A percentile compares a stretch with the other conserved stretches of the same genome.
Conservation (phyloP, 768 basidiomycete species). For the Termitomyces sp. region DNA sequence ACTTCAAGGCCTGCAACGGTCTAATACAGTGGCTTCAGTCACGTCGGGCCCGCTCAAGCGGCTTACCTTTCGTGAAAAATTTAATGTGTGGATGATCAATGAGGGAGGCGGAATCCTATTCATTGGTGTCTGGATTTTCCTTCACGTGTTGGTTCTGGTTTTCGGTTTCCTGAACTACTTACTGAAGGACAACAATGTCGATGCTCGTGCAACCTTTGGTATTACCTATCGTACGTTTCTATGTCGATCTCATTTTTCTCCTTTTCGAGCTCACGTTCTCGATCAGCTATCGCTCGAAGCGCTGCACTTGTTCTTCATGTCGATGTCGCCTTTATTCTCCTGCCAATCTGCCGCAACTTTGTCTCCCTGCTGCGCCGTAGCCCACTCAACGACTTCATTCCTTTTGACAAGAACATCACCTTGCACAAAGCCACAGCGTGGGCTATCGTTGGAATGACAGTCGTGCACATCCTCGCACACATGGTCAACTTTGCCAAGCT, state of each 20-base stretch:
- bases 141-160: constrained; percentile 74
- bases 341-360: constrained; percentile 95
- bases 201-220: constrained; percentile 71
- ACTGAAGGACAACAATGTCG: constrained; percentile 70
- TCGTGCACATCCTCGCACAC: constrained; percentile 80
- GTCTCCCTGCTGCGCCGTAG: constrained; percentile 86
- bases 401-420: constrained; percentile 90
- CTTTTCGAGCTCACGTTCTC: constrained; percentile 30
- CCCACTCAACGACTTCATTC: constrained; percentile 80
- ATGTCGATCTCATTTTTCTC: constrained; percentile 23
- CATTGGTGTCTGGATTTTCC: constrained; percentile 76
- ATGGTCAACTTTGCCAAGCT: constrained; percentile 81
- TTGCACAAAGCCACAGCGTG: constrained; percentile 91
- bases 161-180: constrained; percentile 79
- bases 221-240: constrained; percentile 63
- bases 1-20: constrained; percentile 81
- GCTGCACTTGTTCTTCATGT: constrained; percentile 90
- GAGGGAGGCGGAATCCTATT: constrained; percentile 81
- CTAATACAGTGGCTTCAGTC: constrained; percentile 35
- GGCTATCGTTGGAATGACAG: constrained; percentile 78
- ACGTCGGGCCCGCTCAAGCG: constrained; percentile 31
- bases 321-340: constrained; percentile 89
- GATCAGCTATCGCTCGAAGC: constrained; percentile 75
- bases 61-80: constrained; percentile 40
- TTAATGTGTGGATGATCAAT: constrained; percentile 89